Percentiles rank a stretch among this genome's conserved stretches.
phyloP scores from a whole-genome alignment of 2,329 filamentous ascomycete genomes.

The Cadophora luteo-olivacea region DNA sequence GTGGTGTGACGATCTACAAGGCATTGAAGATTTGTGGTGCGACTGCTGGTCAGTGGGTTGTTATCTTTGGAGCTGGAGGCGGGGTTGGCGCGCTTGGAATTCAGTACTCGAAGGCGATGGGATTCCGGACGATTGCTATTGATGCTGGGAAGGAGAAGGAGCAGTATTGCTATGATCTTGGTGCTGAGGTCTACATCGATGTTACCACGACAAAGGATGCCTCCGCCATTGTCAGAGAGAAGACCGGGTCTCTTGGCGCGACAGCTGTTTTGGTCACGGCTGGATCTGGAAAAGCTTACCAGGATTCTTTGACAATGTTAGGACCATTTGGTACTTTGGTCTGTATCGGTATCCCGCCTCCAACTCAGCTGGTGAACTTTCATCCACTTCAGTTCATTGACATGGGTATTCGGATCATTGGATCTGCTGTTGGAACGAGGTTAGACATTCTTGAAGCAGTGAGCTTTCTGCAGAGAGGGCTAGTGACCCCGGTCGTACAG shows the following conservation, averaged over 20 bases:
- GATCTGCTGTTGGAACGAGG: slow-evolving; percentile 48
- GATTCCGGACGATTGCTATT: slow-evolving; percentile 29
- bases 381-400: slow-evolving; percentile 48
- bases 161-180: slow-evolving; percentile 29
- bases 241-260: background rate
- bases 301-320: slow-evolving; percentile 43
- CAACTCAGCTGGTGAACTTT: slow-evolving; percentile 38
- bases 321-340: slow-evolving; percentile 28
- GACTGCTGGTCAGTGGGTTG: slow-evolving; percentile 39
- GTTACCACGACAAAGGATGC: slow-evolving; percentile 43
- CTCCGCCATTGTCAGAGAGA: slow-evolving; percentile 23
- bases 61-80: slow-evolving; percentile 38
- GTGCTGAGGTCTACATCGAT: slow-evolving; percentile 38
- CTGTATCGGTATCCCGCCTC: slow-evolving; percentile 36
- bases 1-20: slow-evolving; percentile 74
- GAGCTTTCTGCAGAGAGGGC: slow-evolving; percentile 46
- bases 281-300: slow-evolving; percentile 53
- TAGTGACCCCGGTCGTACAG: slow-evolving; percentile 45
- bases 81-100: slow-evolving; percentile 37
- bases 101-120: slow-evolving; percentile 37
- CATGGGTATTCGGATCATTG: slow-evolving; percentile 46
- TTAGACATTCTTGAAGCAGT: slow-evolving; percentile 50
- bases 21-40: slow-evolving; percentile 62
- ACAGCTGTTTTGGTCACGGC: slow-evolving; percentile 47
- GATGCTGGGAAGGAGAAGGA: slow-evolving; percentile 42